Evolutionary conservation across 176 grass and related monocot species (phyloP).

Genomic region (Olyra latifolia): DNA sequence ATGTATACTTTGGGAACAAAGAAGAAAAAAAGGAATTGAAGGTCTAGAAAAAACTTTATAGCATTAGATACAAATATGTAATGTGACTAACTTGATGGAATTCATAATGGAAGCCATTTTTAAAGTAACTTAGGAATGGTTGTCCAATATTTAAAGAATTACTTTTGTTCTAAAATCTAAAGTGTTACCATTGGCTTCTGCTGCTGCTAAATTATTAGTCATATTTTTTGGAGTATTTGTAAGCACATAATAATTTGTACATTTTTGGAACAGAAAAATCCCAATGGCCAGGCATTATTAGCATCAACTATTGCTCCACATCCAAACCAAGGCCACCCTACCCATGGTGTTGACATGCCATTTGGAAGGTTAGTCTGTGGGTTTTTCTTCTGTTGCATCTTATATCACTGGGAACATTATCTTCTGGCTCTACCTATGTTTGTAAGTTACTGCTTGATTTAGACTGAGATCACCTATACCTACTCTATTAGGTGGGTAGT

Average conservation of each 20-base stretch:
- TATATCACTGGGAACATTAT: slow-evolving; percentile 8
- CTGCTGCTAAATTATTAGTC: not conserved
- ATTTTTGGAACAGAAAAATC: slow-evolving; percentile 68
- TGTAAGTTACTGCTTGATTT: not conserved
- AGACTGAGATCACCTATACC: not conserved
- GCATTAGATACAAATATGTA: not conserved
- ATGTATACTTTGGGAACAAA: not conserved
- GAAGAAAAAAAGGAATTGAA: not conserved
- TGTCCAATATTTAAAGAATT: not conserved
- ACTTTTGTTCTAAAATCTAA: slow-evolving; percentile 12
- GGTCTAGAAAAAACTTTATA: not conserved
- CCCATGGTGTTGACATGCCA: slow-evolving; percentile 51
- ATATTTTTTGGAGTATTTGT: slow-evolving; percentile 8
- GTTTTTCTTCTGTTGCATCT: slow-evolving; percentile 22
- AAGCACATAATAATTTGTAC: slow-evolving; percentile 25
- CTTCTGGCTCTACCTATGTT: not conserved
- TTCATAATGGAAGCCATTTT: not conserved
- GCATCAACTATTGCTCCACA: slow-evolving; percentile 77
- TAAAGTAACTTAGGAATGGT: not conserved
- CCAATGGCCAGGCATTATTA: slow-evolving; percentile 86
- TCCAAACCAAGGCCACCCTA: slow-evolving; percentile 42
- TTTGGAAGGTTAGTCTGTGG: slow-evolving; percentile 83
- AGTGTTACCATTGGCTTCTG: slow-evolving; percentile 2
- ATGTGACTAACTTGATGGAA: not conserved
- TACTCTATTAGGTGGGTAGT: slow-evolving; percentile 3